These are phyloP conservation scores for Komagataella phaffii DNA, from an alignment of 805 yeast genomes.

Conservation along the genomic window DNA sequence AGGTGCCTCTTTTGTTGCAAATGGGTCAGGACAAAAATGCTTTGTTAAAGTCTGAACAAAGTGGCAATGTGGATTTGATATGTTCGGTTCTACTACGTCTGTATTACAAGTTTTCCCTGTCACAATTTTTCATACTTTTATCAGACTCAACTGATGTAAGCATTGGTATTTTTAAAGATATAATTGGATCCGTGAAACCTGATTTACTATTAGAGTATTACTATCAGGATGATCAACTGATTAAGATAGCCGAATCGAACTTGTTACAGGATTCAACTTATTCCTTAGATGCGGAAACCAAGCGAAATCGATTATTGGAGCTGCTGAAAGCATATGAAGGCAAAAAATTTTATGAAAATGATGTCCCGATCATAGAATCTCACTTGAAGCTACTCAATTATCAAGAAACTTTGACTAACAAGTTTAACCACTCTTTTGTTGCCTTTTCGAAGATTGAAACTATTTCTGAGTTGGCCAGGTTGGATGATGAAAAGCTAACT, in stretches of 20 bases:
- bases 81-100: conserved; percentile 42
- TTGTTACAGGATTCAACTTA: conserved; percentile 8
- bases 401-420: conserved; percentile 31
- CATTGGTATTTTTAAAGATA: conserved; percentile 20
- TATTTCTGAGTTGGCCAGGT: conserved; percentile 25
- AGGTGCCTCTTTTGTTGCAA: conserved; percentile 48
- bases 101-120: conserved; percentile 37
- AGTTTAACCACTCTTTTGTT: conserved; percentile 24
- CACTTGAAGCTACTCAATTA: conserved; percentile 26
- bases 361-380: conserved; percentile 27
- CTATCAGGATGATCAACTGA: conserved; percentile 48
- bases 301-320: conserved; percentile 5
- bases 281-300: conserved; percentile 6
- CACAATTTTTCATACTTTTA: conserved; percentile 59
- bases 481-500: conserved; percentile 39
- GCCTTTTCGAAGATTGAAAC: conserved; percentile 35
- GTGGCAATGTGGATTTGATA: conserved; percentile 47
- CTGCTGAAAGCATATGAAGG: conserved; percentile 6
- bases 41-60: conserved; percentile 47
- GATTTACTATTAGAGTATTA: conserved; percentile 37
- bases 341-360: conserved; percentile 14
- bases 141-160: conserved; percentile 21
- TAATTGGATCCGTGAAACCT: conserved; percentile 18
- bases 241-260: conserved; percentile 30
- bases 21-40: conserved; percentile 68